A percentile compares a stretch with the other conserved stretches of the same genome.
phyloP scores from a whole-genome alignment of 2,329 filamentous ascomycete genomes.

The Ophiostoma ips region DNA sequence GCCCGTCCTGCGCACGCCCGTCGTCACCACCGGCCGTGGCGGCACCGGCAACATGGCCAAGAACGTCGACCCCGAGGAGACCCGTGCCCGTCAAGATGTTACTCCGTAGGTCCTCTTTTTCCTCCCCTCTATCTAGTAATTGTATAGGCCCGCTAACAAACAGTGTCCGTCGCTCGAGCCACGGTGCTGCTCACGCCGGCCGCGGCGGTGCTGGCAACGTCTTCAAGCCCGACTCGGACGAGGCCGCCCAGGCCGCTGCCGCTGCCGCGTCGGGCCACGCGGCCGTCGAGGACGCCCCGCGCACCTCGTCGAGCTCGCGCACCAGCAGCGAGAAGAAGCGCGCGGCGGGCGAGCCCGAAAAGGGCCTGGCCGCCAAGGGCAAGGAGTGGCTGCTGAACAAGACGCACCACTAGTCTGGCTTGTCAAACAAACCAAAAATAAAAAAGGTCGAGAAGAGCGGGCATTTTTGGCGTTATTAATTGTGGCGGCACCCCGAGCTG shows the following conservation, averaged over 20 bases:
- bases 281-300: conserved; percentile 20
- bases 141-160: not conserved
- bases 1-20: conserved; percentile 66
- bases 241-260: conserved; percentile 11
- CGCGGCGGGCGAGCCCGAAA: conserved; percentile 7
- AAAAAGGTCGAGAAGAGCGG: too few species aligned
- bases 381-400: conserved; percentile 33
- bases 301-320: conserved; percentile 6
- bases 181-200: conserved; percentile 51
- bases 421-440: too few species aligned
- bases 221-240: conserved; percentile 34
- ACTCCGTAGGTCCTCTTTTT: conserved; percentile 39
- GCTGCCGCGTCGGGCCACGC: not conserved
- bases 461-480: conserved; percentile 1
- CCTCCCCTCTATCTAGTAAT: not conserved
- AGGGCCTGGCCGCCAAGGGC: conserved; percentile 27
- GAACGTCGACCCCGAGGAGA: conserved; percentile 56
- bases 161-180: conserved; percentile 36
- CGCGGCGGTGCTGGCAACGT: conserved; percentile 66
- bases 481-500: too few species aligned
- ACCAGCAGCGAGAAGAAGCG: conserved; percentile 10
- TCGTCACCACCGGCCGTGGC: conserved; percentile 81
- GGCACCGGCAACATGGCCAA: conserved; percentile 77
- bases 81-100: conserved; percentile 73
- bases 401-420: not conserved